Conservation (phyloP, 257 asterid genomes). For the Nicotiana tomentosiformis region DNA sequence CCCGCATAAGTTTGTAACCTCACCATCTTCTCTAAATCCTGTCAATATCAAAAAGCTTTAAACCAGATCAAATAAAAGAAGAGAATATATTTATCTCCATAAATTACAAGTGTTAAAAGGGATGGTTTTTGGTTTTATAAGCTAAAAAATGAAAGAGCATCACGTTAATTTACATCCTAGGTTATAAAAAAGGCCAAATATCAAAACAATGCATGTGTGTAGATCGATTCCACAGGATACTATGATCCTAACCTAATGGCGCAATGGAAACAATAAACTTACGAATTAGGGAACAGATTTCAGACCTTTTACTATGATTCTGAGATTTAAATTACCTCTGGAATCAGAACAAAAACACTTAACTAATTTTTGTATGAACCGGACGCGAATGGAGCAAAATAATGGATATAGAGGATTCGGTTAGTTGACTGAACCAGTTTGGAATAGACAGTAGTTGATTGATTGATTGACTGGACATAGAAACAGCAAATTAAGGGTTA, state of each 20-base stretch:
- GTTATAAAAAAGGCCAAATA: not conserved
- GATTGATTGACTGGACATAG: not conserved
- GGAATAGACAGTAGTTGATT: not conserved
- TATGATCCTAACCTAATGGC: not conserved
- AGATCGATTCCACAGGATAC: not conserved
- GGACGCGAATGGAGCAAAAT: not conserved
- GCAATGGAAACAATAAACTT: not conserved
- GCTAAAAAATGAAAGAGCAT: not conserved
- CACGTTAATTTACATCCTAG: not conserved
- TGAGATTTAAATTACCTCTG: not conserved
- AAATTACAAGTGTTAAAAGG: not conserved
- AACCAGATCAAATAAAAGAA: conserved; percentile 8
- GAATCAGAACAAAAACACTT: not conserved
- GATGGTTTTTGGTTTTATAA: not conserved
- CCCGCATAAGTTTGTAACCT: conserved; percentile 86
- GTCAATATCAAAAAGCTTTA: conserved; percentile 23
- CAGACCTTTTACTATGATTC: not conserved
- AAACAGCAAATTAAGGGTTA: not conserved
- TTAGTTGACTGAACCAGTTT: not conserved
- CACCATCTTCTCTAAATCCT: conserved; percentile 52
- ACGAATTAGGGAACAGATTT: not conserved
- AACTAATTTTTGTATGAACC: not conserved
- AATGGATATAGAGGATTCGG: not conserved
- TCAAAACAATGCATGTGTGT: not conserved
- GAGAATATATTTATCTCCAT: not conserved